These are phyloP conservation scores for Colletotrichum australisinense DNA, from an alignment of 2,329 filamentous ascomycete genomes.

Conservation along the genomic window DNA sequence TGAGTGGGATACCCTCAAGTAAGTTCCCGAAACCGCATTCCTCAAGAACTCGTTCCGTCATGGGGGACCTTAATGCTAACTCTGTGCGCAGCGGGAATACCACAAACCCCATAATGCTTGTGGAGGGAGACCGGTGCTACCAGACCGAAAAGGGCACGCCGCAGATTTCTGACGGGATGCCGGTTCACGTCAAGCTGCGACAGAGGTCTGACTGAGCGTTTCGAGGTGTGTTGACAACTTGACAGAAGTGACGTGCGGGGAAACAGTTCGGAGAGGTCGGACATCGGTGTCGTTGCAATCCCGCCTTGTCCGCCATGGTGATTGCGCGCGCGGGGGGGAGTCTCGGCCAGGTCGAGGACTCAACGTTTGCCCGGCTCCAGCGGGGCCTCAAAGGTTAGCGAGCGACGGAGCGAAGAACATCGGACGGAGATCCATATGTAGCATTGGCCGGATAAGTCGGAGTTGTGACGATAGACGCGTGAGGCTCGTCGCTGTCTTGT, in stretches of 20 bases:
- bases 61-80: background rate
- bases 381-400: background rate
- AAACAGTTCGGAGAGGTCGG: background rate
- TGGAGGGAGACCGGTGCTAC: constrained; percentile 47
- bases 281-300: background rate
- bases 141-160: constrained; percentile 43
- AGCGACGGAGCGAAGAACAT: background rate
- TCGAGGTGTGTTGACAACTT: background rate
- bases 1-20: constrained; percentile 47
- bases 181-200: constrained; percentile 45
- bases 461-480: background rate
- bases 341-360: background rate
- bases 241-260: background rate
- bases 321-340: background rate
- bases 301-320: background rate
- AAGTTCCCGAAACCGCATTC: constrained; percentile 21
- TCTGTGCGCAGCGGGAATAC: constrained; percentile 36
- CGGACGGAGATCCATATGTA: background rate
- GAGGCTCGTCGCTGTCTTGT: background rate
- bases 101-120: constrained; percentile 38
- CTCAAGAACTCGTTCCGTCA: background rate
- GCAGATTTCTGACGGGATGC: constrained; percentile 51
- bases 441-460: background rate
- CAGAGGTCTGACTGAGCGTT: background rate
- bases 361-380: background rate